phyloP scores from a whole-genome alignment of 108 stramenopile species.

The Mediolabrus comicus region DNA sequence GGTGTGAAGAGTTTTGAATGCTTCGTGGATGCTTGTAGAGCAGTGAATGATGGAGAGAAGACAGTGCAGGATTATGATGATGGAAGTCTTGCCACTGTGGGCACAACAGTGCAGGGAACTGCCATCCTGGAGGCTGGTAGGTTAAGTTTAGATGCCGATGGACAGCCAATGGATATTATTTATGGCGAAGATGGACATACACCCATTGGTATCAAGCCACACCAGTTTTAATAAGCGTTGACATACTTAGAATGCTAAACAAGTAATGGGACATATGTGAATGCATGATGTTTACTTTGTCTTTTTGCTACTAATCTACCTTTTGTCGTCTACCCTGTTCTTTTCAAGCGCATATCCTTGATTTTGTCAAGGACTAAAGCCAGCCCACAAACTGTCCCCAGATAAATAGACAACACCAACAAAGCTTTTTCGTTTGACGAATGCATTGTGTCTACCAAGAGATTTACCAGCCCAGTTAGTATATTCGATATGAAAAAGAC shows the following conservation, averaged over 20 bases:
- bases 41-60: conserved; percentile 59
- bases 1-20: conserved; percentile 94
- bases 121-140: conserved; percentile 98
- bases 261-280: neutral
- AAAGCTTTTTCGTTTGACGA: conserved; percentile 53
- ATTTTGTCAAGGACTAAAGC: conserved; percentile 36
- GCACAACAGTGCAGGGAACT: conserved; percentile 94
- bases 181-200: conserved; percentile 65
- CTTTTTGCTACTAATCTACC: too few species aligned
- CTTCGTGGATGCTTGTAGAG: conserved; percentile 68
- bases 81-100: conserved; percentile 90
- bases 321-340: neutral
- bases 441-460: conserved; percentile 78
- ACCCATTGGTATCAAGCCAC: conserved; percentile 65
- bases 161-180: conserved; percentile 86
- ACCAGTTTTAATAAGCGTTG: conserved; percentile 39
- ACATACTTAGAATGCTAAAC: too few species aligned
- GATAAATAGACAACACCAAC: conserved; percentile 56
- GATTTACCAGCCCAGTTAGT: conserved; percentile 84
- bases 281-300: neutral
- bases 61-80: conserved; percentile 82
- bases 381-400: conserved; percentile 49
- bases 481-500: conserved; percentile 90
- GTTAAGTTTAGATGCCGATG: conserved; percentile 83
- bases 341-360: too few species aligned